Base-by-base conservation (phyloP, 1,284 basidiomycete genomes). In the Irpex rosettiformis region DNA sequence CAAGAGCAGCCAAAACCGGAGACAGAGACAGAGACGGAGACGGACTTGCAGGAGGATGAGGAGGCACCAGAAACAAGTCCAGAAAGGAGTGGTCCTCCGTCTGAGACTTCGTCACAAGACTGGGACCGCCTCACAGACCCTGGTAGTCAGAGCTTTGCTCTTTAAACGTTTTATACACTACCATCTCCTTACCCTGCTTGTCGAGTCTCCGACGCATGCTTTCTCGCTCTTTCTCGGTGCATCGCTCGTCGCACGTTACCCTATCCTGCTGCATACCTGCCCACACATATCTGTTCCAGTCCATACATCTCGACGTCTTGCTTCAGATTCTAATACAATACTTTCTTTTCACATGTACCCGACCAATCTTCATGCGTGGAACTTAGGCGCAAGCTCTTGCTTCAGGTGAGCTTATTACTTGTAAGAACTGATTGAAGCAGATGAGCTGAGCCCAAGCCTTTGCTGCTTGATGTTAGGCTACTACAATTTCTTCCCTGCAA, bases 91-190 rank as follows among this genome's bases (percentile, higher is more conserved):
- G 84, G 86, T 42, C 87, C 89, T 60, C 89, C 88, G 48, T 93
- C 91, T 56, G 90, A 90, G 75, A 77, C 87, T 40, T 90, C 89
- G 45, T 93, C 91, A 53, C 88, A 90, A 74, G 91, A 93, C 70
- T 93, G 91, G 91, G 91, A 93, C 74, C 85, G 80, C 66, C 74
- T 93, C 74, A 87, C 89, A 63, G 87, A 92, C 69, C 79, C 88
- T 54, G 87, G 83, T 62, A 77, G 79, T 60, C 79, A 79, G 64
- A 51, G 48, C 27, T 77, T 77, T 78, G 65, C 57, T 58, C 62
- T 59, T 45, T 60, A 63, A 59, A 62, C 58, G 58, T n/a, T 42
- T 57, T 42, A 13, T 18, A 18, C 43, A 47, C 43, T 29, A 43
- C 56, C 56, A 37, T 57, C 55, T 52, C 57, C 52, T 57, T 25